Evolutionary conservation across 345 rosid species (phyloP), one percentile per base, ranked within the genome.

Genomic region (Erucastrum elatum): DNA sequence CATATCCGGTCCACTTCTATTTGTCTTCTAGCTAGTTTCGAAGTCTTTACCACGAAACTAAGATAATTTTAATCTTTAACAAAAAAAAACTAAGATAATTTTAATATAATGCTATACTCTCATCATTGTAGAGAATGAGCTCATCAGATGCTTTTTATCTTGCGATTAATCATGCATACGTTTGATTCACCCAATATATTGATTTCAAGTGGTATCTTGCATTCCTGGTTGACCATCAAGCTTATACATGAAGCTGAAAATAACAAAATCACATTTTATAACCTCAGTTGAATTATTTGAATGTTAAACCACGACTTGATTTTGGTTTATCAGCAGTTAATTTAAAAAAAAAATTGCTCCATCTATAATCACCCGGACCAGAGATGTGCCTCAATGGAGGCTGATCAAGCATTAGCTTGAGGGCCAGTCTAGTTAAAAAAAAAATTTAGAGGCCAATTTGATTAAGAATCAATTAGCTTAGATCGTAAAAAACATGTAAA

Each of bases 141-240:
- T 73, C 78, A 79, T 4, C 65, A 67, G 62, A 67, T 60, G 77
- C 59, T 72, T 78, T 71, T 44, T 77, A 64, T 76, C 49, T 76
- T 39, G 1, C 26, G 30, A 55, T 2, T 55, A 21, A 21, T 21
- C 21, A 65, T 21, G 33, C 71, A 1, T 75, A 65, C 29, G 12
- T 75, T 53, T 66, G 29, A 53, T 65, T 74, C 17, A 21, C 21
- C 16, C 44, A 10, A 15, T 15, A n/a, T 29, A 15, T 62, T 8
- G 21, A 60, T 26, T 21, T 13, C 3, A 37, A 26, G 29, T 35
- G 71, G 29, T 55, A n/a, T 55, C 31, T 66, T 33, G 17, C 64
- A 63, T 63, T 30, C 35, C 16, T 33, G 4, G n/a, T 64, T 64
- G 55, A 74, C 26, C 10, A 21, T 21, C 21, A 21, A 21, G 21